These are phyloP conservation scores for Rhododendron henanense DNA, from an alignment of 148 eudicot species.

Conservation along the genomic window DNA sequence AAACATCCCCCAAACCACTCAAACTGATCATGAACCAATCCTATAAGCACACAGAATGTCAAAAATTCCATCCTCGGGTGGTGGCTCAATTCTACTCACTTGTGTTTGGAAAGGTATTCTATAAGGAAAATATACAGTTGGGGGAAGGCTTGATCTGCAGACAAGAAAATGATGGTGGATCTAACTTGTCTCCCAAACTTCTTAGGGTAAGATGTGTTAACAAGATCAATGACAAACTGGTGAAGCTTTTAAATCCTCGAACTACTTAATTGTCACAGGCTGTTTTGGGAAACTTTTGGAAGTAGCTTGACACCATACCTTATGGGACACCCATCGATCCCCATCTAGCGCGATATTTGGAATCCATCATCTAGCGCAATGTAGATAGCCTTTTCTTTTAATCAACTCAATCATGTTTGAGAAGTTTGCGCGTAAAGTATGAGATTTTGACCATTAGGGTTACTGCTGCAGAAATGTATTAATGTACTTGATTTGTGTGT, in stretches of 20 bases:
- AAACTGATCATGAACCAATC: background rate
- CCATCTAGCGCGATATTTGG: background rate
- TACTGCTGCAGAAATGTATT: background rate
- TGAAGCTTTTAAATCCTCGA: background rate
- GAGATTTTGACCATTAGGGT: background rate
- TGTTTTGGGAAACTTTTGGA: background rate
- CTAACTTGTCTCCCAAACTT: slow-evolving; percentile 3
- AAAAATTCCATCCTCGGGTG: background rate
- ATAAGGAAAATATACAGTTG: background rate
- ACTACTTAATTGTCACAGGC: background rate
- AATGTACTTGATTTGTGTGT: background rate
- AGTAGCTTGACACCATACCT: background rate
- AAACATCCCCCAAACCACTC: too few species aligned
- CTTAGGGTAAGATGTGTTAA: background rate
- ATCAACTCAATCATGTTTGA: too few species aligned
- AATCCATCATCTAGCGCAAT: background rate
- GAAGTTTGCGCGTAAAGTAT: too few species aligned
- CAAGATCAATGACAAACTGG: background rate
- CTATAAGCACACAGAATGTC: background rate
- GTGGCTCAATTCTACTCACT: background rate
- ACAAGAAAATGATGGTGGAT: background rate
- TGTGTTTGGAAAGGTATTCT: background rate
- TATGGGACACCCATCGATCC: background rate
- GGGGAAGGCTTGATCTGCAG: background rate
- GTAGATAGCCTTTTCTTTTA: background rate